These are phyloP conservation scores for Xylaria grammica DNA, from an alignment of 495 filamentous ascomycete genomes.

Conservation along the genomic window DNA sequence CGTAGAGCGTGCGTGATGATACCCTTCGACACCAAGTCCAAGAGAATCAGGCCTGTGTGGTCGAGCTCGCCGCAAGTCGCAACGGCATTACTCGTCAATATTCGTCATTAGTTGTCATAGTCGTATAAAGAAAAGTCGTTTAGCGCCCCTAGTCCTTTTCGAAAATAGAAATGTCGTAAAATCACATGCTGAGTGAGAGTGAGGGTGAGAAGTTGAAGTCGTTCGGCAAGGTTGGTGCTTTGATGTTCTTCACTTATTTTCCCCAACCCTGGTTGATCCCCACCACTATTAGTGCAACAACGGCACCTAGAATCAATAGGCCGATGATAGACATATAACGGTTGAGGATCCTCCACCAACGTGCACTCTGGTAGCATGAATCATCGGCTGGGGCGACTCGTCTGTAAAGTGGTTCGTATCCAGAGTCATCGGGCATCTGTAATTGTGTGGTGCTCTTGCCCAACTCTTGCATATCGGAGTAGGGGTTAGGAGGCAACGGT, in stretches of 20 bases:
- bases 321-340: conserved; percentile 83
- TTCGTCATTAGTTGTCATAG: conserved; percentile 23
- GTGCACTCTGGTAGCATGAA: conserved; percentile 75
- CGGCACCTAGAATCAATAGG: conserved; percentile 72
- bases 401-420: conserved; percentile 19
- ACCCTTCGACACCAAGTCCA: neutral
- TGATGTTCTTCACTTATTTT: conserved; percentile 20
- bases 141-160: neutral
- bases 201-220: conserved; percentile 20
- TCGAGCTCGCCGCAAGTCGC: conserved; percentile 13
- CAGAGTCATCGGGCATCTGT: conserved; percentile 42
- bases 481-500: conserved; percentile 69
- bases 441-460: conserved; percentile 30
- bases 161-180: conserved; percentile 16
- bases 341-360: conserved; percentile 94
- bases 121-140: conserved; percentile 10
- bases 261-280: conserved; percentile 51
- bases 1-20: conserved; percentile 5
- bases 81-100: conserved; percentile 19
- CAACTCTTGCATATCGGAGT: conserved; percentile 49
- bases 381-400: conserved; percentile 59
- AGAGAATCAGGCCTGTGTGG: neutral
- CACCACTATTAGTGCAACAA: conserved; percentile 70
- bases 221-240: neutral
- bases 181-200: conserved; percentile 28